Percentiles rank a stretch among this genome's conserved stretches.
Conservation (phyloP, 2,329 filamentous ascomycete species). For the Scorias spongiosa region DNA sequence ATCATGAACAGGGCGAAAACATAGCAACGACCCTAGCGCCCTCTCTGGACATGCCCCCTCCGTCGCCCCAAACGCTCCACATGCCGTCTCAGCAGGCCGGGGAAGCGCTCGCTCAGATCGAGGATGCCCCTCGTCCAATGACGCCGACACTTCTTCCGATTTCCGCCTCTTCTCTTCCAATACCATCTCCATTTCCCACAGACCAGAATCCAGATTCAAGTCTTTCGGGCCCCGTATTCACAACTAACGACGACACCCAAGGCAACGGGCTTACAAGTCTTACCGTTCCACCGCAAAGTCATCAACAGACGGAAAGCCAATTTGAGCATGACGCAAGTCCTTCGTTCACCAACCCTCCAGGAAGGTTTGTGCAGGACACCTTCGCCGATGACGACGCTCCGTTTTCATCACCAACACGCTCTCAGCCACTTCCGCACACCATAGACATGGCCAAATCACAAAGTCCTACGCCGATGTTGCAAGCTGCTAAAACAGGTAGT, state of each 20-base stretch:
- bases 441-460: no score
- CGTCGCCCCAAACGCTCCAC: constrained; percentile 11
- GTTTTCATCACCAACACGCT: neutral
- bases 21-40: no score
- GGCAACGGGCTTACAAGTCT: no score
- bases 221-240: neutral
- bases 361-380: neutral
- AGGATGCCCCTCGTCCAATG: constrained; percentile 7
- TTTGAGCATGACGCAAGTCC: neutral
- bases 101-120: neutral
- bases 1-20: no score
- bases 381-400: neutral
- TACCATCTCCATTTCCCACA: constrained; percentile 21
- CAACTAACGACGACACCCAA: neutral
- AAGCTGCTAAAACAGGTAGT: no score
- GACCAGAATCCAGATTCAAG: constrained; percentile 2
- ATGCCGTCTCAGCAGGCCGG: constrained; percentile 6
- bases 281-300: no score
- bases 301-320: no score
- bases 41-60: constrained; percentile 9
- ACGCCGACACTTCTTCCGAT: constrained; percentile 19
- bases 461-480: no score
- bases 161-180: constrained; percentile 13
- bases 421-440: no score
- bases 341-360: neutral